A percentile compares a stretch with the other conserved stretches of the same genome.
Evolutionary conservation across 176 grass and related monocot species (phyloP).

Genomic region (Ananas comosus): DNA sequence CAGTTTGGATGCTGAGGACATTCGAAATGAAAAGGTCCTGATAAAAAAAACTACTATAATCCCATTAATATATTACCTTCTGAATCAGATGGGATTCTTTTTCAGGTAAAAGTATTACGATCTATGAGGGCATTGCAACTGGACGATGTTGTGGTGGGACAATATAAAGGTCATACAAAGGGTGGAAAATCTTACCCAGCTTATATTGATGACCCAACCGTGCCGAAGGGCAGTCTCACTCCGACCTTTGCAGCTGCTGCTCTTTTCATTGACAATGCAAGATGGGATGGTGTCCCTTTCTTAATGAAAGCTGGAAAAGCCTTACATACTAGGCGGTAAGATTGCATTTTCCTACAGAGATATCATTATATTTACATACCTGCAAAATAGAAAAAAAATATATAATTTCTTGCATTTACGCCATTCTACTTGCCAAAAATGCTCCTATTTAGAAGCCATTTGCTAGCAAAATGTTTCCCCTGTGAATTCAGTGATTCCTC

Average conservation of each 20-base stretch:
- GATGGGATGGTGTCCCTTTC: constrained; percentile 94
- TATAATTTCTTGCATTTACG: no score
- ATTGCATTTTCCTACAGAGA: not conserved
- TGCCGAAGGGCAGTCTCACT: constrained; percentile 68
- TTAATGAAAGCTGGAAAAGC: constrained; percentile 95
- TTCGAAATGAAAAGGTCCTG: constrained; percentile 87
- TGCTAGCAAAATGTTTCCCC: no score
- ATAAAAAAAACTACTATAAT: not conserved
- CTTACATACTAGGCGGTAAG: constrained; percentile 46
- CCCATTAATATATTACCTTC: not conserved
- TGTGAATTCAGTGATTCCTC: no score
- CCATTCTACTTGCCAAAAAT: no score
- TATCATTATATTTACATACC: not conserved
- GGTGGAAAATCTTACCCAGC: constrained; percentile 50
- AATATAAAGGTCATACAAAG: constrained; percentile 79
- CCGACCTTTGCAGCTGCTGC: constrained; percentile 87
- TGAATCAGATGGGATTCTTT: not conserved
- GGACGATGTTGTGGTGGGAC: constrained; percentile 81
- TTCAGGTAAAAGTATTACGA: constrained; percentile 71
- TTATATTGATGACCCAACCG: constrained; percentile 71
- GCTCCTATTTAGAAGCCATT: no score
- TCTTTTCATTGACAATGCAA: constrained; percentile 91
- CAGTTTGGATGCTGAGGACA: constrained; percentile 81
- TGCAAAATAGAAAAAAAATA: not conserved
- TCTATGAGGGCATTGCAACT: constrained; percentile 71